Percentiles rank a stretch among this genome's conserved stretches.
phyloP scores from a whole-genome alignment of 306 rosid species.

The Prunus armeniaca region DNA sequence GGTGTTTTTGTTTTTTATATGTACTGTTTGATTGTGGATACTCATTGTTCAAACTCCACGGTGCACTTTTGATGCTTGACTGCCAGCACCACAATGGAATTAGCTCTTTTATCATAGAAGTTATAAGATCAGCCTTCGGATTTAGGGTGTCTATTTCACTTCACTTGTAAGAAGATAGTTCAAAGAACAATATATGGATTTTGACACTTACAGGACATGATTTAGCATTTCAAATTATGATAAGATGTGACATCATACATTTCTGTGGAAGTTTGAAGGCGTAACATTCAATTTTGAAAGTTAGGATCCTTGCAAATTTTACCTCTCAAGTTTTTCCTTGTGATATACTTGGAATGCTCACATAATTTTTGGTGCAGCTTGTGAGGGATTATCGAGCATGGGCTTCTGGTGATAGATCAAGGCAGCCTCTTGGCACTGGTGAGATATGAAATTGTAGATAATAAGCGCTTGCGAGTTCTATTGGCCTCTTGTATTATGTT shows the following conservation, averaged over 20 bases:
- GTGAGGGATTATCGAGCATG: conserved; percentile 90
- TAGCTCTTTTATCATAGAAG: background rate
- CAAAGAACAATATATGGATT: background rate
- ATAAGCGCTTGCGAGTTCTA: conserved; percentile 7
- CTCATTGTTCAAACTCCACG: background rate
- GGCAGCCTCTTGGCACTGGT: conserved; percentile 85
- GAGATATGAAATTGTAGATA: conserved; percentile 40
- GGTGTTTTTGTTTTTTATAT: background rate
- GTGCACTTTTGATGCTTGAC: background rate
- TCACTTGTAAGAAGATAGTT: background rate
- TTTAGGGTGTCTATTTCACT: background rate
- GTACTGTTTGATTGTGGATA: background rate
- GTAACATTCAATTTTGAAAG: background rate
- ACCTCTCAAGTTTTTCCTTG: background rate
- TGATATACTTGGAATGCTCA: background rate
- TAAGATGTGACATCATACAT: background rate
- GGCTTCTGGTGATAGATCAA: conserved; percentile 77
- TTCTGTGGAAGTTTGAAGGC: background rate
- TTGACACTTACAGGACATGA: background rate
- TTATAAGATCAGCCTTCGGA: background rate
- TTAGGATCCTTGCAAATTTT: background rate
- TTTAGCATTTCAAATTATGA: background rate
- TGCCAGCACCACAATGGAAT: background rate
- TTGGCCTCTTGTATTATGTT: conserved; percentile 10
- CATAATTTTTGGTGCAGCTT: conserved; percentile 47